phyloP scores from a whole-genome alignment of 345 rosid species.

The Firmiana major region DNA sequence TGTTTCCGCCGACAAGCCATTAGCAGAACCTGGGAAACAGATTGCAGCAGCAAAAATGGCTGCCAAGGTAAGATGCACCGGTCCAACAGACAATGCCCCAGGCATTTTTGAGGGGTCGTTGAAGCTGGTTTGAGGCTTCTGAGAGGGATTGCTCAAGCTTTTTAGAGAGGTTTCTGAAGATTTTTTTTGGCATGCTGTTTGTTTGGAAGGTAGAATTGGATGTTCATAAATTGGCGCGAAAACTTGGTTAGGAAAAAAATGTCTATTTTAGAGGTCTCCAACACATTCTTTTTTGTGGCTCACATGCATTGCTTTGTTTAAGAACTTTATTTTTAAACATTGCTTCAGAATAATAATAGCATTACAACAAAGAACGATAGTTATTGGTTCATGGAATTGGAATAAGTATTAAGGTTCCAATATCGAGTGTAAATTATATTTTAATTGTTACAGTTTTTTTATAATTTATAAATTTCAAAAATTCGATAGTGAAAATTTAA shows the following conservation, averaged over 20 bases:
- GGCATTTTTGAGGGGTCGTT: background rate
- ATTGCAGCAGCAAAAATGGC: conserved; percentile 18
- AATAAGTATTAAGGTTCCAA: too few relatives aligned
- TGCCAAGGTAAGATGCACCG: conserved; percentile 6
- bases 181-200: background rate
- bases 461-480: too few relatives aligned
- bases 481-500: too few relatives aligned
- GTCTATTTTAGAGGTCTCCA: conserved; percentile 3
- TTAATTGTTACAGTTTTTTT: too few relatives aligned
- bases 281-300: conserved; percentile 6
- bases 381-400: too few relatives aligned
- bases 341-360: background rate
- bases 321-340: too few relatives aligned
- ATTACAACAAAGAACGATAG: background rate
- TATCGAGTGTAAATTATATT: too few relatives aligned
- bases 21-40: conserved; percentile 18
- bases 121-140: background rate
- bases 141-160: background rate
- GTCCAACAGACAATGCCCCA: background rate
- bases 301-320: background rate
- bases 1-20: background rate
- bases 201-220: conserved; percentile 4
- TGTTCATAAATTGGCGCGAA: background rate
- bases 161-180: background rate
- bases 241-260: background rate